Conservation (phyloP, 441 rosid genomes). For the Pelargonium citronellum region DNA sequence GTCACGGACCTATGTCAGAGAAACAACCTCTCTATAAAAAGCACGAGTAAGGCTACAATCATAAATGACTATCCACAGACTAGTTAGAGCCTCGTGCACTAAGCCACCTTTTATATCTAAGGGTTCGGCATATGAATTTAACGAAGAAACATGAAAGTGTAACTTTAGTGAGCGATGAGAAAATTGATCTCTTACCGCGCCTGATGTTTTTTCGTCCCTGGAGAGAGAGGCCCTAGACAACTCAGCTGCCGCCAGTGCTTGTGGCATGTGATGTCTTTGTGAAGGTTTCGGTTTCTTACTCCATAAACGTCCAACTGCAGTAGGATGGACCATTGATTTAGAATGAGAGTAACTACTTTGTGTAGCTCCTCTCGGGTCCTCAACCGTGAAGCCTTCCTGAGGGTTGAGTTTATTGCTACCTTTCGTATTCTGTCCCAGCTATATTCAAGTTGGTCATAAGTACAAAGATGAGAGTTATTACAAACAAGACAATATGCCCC, state of each 20-base stretch:
- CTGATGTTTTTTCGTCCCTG: neutral
- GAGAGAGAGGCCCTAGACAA: neutral
- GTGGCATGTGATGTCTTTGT: neutral
- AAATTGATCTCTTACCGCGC: neutral
- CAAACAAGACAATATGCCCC: neutral
- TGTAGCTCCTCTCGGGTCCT: neutral
- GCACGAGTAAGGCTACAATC: too few relatives aligned
- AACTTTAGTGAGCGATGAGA: neutral
- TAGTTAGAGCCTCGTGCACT: too few relatives aligned
- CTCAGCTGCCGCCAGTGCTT: conserved; percentile 2
- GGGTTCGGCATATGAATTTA: neutral
- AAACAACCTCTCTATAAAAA: too few relatives aligned
- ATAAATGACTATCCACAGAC: too few relatives aligned
- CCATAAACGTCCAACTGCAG: neutral
- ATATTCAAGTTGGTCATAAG: neutral
- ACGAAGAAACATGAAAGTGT: neutral
- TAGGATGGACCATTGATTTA: conserved; percentile 2
- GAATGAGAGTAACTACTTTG: neutral
- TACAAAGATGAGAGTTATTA: neutral
- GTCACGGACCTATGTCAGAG: too few relatives aligned
- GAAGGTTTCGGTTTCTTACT: neutral
- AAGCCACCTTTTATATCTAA: too few relatives aligned
- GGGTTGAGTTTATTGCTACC: conserved; percentile 1
- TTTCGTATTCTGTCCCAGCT: neutral
- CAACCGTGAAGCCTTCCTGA: neutral